These are phyloP conservation scores for Entomortierella parvispora DNA, from an alignment of 192 early-diverging fungal genomes.

Conservation along the genomic window DNA sequence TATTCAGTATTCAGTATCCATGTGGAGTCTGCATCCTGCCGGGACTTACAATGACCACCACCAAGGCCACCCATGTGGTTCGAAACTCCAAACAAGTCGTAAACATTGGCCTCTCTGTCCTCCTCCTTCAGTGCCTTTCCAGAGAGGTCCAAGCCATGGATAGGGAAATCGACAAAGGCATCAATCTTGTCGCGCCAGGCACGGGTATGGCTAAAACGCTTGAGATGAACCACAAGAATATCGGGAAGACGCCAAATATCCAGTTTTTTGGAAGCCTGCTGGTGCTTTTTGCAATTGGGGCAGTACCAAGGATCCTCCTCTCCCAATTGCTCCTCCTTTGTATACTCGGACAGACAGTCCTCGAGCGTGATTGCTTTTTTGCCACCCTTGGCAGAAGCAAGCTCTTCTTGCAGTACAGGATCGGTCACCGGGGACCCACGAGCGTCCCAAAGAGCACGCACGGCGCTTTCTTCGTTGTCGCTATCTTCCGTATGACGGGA, in stretches of 20 bases:
- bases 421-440: slow-evolving; percentile 23
- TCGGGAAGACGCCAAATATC: slow-evolving; percentile 84
- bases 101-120: slow-evolving; percentile 54
- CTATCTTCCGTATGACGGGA: slow-evolving; percentile 24
- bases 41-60: slow-evolving; percentile 75
- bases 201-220: slow-evolving; percentile 91
- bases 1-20: not conserved
- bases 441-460: slow-evolving; percentile 23
- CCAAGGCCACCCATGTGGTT: slow-evolving; percentile 82
- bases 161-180: slow-evolving; percentile 85
- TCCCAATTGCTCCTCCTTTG: slow-evolving; percentile 87
- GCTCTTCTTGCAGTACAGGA: slow-evolving; percentile 25
- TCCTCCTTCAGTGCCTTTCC: slow-evolving; percentile 33
- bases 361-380: slow-evolving; percentile 61
- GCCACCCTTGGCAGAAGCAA: slow-evolving; percentile 46
- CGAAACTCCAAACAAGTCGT: slow-evolving; percentile 87
- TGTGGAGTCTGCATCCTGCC: no score
- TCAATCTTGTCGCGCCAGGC: slow-evolving; percentile 94
- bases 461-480: not conserved
- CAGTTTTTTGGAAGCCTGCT: slow-evolving; percentile 79
- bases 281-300: slow-evolving; percentile 71
- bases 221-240: slow-evolving; percentile 91
- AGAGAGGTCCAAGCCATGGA: slow-evolving; percentile 68
- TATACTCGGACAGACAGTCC: slow-evolving; percentile 89
- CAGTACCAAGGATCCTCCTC: slow-evolving; percentile 94